Base-by-base conservation (phyloP, 73 alveolate species). In the Stentor roeselii region DNA sequence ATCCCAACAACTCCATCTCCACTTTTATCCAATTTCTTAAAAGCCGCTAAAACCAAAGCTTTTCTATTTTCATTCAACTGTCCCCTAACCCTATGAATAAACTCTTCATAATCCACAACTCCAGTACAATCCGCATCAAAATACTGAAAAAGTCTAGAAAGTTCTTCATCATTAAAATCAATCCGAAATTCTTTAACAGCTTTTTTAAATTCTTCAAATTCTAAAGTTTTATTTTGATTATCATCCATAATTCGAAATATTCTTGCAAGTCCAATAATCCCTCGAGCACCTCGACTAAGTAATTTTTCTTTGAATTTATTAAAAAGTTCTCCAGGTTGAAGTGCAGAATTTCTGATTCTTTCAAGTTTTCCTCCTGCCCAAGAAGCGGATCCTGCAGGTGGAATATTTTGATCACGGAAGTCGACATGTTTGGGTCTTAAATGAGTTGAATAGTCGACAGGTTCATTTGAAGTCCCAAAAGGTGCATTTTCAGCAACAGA, bases 231-330 rank as follows among this genome's bases (percentile, higher is more conserved):
- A 60, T 86, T 90, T 41, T 91, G 85, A 83, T 94, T 89, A 82
- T 94, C 96, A 87, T 95, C 99, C 40, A 94, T 90, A 0, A 92
- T 95, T 84, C 90, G 93, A 76, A 93, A 90, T 37, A 87, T 92
- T 82, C 95, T 95, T 84, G 92, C 83, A 76, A 95, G 91, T 3
- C 97, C 92, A 76, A 95, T 92, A 82, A 95, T 87, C 21, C 99
- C 99, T 87, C 99, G 92, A 4, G 97, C 95, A 14, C 99, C 99
- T 87, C 98, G 87, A 41, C 88, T 75, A 40, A 87, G 89, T n/a
- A 95, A 82, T 84, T 88, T 95, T 59, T 89, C 83, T 87, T 95
- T 89, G 21, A 95, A 90, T 38, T 76, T 39, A 3, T 89, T 74
- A 15, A 92, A 75, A 39, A 76, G 84, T 76, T 35, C 84, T 41